Evolutionary conservation across 148 eudicot species (phyloP), one percentile per base, ranked within the genome.

Genomic region (Silene conica): DNA sequence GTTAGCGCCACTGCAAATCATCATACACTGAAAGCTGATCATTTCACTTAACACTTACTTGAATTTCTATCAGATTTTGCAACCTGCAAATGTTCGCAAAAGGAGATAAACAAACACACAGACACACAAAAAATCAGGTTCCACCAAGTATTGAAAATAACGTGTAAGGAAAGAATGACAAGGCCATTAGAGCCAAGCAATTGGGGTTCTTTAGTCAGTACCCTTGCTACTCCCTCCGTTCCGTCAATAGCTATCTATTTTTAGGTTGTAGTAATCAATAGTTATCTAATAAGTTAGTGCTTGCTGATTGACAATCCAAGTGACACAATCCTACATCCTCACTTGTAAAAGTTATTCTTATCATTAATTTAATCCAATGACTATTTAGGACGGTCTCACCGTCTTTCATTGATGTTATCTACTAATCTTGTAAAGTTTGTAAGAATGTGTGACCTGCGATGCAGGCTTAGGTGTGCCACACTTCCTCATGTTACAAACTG

Each of bases 401-500:
- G 43, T 38, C 3, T 38, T 38, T 38, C 43, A 38, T 9, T 38
- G 43, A 38, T 5, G 7, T 38, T 38, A 38, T 38, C 43, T 4
- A 6, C 43, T 38, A 38, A 38, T 38, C 43, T 38, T 38, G 43
- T 38, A 7, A 38, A 38, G 7, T 38, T 38, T 26, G 43, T 38
- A 38, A 38, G 1, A 38, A 38, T n/a, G 56, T 62, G 76, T 54
- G 75, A 94, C 98, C 98, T 94, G 97, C 56, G 91, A 75, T 77
- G 84, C 97, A 71, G 98, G 98, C 89, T 90, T 95, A 63, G 92
- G 90, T 6, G 98, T 95, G 56, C 87, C 87, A 85, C 98, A 92
- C 74, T 95, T 95, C 87, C 97, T 90, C 98, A 95, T 95, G 80
- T 95, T 95, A 75, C 98, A 95, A 83, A 90, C 89, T 43, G 91